Conservation (phyloP, 306 rosid genomes). For the Psophocarpus tetragonolobus region DNA sequence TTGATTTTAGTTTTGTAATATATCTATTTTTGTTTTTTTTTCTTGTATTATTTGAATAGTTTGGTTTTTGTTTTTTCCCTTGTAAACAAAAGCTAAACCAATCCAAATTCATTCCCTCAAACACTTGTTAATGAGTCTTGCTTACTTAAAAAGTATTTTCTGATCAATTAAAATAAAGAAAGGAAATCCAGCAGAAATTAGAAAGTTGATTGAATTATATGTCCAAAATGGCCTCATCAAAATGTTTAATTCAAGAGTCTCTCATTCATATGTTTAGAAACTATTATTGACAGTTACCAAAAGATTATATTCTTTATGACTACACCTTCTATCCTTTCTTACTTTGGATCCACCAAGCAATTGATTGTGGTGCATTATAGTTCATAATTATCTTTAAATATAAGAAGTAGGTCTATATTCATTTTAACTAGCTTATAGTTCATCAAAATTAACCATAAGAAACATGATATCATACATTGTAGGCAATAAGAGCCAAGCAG, state of each 20-base stretch:
- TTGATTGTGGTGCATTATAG: not conserved
- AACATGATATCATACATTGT: not conserved
- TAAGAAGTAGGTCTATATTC: not conserved
- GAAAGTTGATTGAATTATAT: not conserved
- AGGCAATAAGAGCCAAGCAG: constrained; percentile 12
- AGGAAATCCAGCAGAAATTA: constrained; percentile 14
- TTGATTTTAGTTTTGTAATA: no score
- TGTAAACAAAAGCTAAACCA: not conserved
- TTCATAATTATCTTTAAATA: not conserved
- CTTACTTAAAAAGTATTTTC: not conserved
- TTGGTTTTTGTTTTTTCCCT: no score
- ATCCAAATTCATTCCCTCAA: constrained; percentile 13
- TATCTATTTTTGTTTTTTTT: no score
- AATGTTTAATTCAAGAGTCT: not conserved
- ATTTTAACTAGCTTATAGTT: constrained; percentile 10
- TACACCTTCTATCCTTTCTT: not conserved
- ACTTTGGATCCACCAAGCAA: constrained; percentile 5
- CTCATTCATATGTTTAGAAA: not conserved
- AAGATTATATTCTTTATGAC: not conserved
- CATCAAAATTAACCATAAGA: not conserved
- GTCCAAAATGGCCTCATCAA: not conserved
- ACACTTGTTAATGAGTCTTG: not conserved
- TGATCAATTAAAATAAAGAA: not conserved
- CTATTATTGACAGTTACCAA: not conserved
- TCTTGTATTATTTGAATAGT: no score